A percentile compares a stretch with the other conserved stretches of the same genome.
These are phyloP conservation scores for Apophysomyces elegans DNA, from an alignment of 371 early-diverging fungal species.

Conservation along the genomic window DNA sequence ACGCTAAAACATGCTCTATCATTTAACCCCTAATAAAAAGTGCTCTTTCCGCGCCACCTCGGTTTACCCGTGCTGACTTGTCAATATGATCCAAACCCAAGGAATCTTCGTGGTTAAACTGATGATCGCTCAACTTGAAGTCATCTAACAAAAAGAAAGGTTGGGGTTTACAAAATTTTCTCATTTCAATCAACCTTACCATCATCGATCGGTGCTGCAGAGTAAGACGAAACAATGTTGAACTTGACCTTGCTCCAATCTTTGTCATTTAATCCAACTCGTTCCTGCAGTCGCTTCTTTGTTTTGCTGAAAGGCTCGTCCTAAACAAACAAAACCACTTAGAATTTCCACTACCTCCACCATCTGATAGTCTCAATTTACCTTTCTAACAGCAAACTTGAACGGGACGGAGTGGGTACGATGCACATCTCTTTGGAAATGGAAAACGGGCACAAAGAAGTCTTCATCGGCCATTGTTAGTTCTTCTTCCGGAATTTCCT, in stretches of 20 bases:
- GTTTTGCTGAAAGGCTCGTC: slow-evolving; percentile 72
- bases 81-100: slow-evolving; percentile 79
- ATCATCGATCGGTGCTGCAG: slow-evolving; percentile 50
- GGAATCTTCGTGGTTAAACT: slow-evolving; percentile 47
- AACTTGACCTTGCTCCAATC: slow-evolving; percentile 84
- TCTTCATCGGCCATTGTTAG: slow-evolving; percentile 46
- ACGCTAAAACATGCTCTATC: background rate
- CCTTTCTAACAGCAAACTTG: slow-evolving; percentile 67
- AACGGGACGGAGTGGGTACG: slow-evolving; percentile 88
- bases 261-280: slow-evolving; percentile 84
- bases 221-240: slow-evolving; percentile 44
- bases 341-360: background rate
- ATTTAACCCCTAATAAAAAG: slow-evolving; percentile 59
- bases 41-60: slow-evolving; percentile 48
- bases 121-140: slow-evolving; percentile 53
- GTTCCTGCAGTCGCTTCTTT: slow-evolving; percentile 71
- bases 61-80: slow-evolving; percentile 51
- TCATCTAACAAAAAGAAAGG: slow-evolving; percentile 42
- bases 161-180: slow-evolving; percentile 9
- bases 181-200: slow-evolving; percentile 31
- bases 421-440: slow-evolving; percentile 69
- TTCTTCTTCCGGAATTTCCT: slow-evolving; percentile 73
- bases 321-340: slow-evolving; percentile 28
- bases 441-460: slow-evolving; percentile 65
- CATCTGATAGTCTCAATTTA: slow-evolving; percentile 19